Evolutionary conservation across 305 asterid genomes (phyloP), one percentile per base, ranked within the genome.

Genomic region (Striga hermonthica): DNA sequence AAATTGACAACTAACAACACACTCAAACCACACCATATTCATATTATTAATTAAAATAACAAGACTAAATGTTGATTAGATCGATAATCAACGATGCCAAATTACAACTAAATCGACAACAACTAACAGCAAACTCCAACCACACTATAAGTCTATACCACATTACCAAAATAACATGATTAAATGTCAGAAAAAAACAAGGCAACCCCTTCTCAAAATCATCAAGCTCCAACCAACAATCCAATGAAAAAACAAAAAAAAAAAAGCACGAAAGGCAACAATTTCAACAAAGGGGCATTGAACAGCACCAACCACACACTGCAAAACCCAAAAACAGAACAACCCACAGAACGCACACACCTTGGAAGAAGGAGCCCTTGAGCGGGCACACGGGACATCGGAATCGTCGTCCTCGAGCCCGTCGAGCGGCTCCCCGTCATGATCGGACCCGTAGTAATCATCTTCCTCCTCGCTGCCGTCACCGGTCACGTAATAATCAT

Each of bases 341-440:
- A 15, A 36, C 35, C 7, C 47, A 13, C n/a, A 69, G 5, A n/a
- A 36, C 13, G 6, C 10, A 7, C 62, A 22, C 59, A 93, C 99
- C 96, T 86, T 86, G 47, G 82, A 76, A 57, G 86, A 83, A 69
- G 88, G 75, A 68, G 83, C 57, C 72, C 78, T 85, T 8, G 77
- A 67, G 56, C 78, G 72, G 68, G 59, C 77, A 82, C 83, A 81
- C 63, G 38, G 76, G 14, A 67, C 52, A 69, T 83, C 84, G 13
- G 81, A 48, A 65, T 84, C 94, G 0, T 86, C 90, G 68, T 80
- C 79, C 40, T 85, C 98, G 28, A 84, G 70, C 38, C 77, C 96
- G n/a, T 77, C 86, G 12, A 82, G 74, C 53, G 84, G 77, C 14
- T 78, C 84, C 12, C 60, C 66, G 4, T 73, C 94, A 13, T 67